Base-by-base conservation (phyloP, 2,329 filamentous ascomycete species). In the Colletotrichum theobromicola region DNA sequence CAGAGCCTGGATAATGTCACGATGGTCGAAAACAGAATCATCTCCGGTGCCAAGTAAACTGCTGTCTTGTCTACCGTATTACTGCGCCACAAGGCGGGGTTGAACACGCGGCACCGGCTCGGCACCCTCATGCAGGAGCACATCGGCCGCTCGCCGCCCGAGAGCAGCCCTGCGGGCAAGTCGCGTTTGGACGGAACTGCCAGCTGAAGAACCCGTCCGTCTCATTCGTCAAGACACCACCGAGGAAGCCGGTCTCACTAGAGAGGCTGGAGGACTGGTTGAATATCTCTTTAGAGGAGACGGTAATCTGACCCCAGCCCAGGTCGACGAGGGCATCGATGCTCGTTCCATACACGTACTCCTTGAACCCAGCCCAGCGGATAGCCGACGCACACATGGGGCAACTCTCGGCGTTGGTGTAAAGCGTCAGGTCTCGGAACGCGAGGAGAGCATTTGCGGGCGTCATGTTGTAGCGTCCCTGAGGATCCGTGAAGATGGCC, bases 331-430 rank as follows among this genome's bases (percentile, higher is more conserved):
- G 81, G 7, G 80, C 83, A 28, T 86, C 82, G 73, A 90, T 88
- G 30, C 83, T 86, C 2, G 88, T 90, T 7, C 88, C 88, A 77
- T 87, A 91, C 9, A 91, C 84, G 77, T 88, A 89, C 80, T 90
- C 89, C 46, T 82, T 83, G 81, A 91, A 90, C 0, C 88, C 88
- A 0, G 88, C 84, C 88, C 88, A 91, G 2, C 88, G 85, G 75
- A 91, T 90, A 0, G 88, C 89, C 8, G 88, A 86, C 2, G 89
- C 88, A 77, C 90, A 91, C 87, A 91, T 91, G 8, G 89, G 87
- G 79, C 89, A 91, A 71, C 86, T 87, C 79, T 91, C 89, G 3
- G 86, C 89, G 78, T 89, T 91, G 26, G 89, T 91, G 79, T 91
- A 91, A 5, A 91, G 79, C 7, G 85, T 85, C n/a, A 91, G 79